Conservation (phyloP, 768 basidiomycete genomes). For the Gautieria morchelliformis region DNA sequence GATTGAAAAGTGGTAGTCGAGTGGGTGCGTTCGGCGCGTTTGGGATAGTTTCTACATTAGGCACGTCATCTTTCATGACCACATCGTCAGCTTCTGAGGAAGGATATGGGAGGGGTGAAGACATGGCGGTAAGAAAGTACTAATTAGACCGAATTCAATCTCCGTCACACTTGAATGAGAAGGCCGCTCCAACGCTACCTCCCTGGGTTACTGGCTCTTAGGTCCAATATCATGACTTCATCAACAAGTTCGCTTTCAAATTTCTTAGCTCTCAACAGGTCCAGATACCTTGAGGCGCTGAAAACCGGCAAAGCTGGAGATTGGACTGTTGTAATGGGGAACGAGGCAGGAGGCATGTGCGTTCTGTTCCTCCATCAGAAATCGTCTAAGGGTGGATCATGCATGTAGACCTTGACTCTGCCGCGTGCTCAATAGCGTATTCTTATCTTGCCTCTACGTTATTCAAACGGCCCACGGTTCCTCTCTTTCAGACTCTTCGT, state of each 20-base stretch:
- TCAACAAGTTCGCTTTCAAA: constrained; percentile 17
- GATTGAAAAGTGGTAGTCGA: constrained; percentile 41
- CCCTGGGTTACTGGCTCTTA: background rate
- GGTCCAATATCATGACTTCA: background rate
- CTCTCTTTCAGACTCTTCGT: constrained; percentile 62
- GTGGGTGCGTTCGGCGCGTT: constrained; percentile 34
- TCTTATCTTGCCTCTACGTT: constrained; percentile 62
- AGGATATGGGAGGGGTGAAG: constrained; percentile 22
- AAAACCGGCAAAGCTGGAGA: constrained; percentile 35
- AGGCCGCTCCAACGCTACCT: background rate
- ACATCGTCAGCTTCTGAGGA: constrained; percentile 21
- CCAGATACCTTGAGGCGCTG: constrained; percentile 50
- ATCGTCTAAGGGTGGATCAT: background rate
- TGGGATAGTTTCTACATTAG: constrained; percentile 28
- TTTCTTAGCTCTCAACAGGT: constrained; percentile 41
- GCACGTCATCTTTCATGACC: constrained; percentile 17
- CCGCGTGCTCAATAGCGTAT: constrained; percentile 80
- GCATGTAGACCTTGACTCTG: constrained; percentile 72
- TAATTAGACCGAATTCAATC: background rate
- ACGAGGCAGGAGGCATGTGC: constrained; percentile 84
- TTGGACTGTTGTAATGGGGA: constrained; percentile 90
- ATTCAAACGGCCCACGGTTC: constrained; percentile 47
- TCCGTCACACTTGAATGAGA: background rate
- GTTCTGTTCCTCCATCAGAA: background rate
- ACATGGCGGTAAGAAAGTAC: constrained; percentile 4